Evolutionary conservation across 2,329 filamentous ascomycete species (phyloP), one percentile per base, ranked within the genome.

Genomic region (Aschersonia sp.): DNA sequence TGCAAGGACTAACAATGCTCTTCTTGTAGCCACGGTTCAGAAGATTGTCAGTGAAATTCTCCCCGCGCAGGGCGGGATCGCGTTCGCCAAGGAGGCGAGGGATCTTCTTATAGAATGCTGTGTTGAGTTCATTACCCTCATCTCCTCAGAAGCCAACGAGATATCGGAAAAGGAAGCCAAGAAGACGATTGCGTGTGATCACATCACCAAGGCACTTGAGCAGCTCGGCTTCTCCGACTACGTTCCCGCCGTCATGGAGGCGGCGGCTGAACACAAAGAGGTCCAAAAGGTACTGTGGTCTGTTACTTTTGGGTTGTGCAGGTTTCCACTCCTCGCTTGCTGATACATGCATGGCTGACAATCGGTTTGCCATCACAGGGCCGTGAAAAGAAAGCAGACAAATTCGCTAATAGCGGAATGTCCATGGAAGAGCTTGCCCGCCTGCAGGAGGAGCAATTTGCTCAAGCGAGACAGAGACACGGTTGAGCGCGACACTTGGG

Each of bases 91-190:
- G 64, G 92, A 98, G 58, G 89, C 90, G 10, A 83, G 92, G 51
- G 92, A 98, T 61, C 75, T 97, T 3, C 75, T 98, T 46, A 98
- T 98, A 59, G 92, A 97, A 70, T 97, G 92, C 70, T 98, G 92
- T 61, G 90, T 98, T 59, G 92, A 98, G 66, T 98, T 98, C 66
- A 96, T 98, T 65, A 97, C 92, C 14, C 79, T 98, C 59, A 85
- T 98, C 57, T 96, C 89, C n/a, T 94, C 87, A 44, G 90, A 98
- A 69, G 92, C 92, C 52, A 98, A 98, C 66, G 92, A 98, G 59
- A 98, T 98, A 54, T 94, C 89, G 10, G 92, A 98, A 64, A 95
- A 95, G 66, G 92, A 98, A 60, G 87, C 89, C 45, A 98, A 98
- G 72, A 98, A 98, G 76, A 98, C 92, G 4, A 98, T 98, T 57